These are phyloP conservation scores for Oryza rufipogon DNA, from an alignment of 176 grass and related monocot genomes.

Conservation along the genomic window DNA sequence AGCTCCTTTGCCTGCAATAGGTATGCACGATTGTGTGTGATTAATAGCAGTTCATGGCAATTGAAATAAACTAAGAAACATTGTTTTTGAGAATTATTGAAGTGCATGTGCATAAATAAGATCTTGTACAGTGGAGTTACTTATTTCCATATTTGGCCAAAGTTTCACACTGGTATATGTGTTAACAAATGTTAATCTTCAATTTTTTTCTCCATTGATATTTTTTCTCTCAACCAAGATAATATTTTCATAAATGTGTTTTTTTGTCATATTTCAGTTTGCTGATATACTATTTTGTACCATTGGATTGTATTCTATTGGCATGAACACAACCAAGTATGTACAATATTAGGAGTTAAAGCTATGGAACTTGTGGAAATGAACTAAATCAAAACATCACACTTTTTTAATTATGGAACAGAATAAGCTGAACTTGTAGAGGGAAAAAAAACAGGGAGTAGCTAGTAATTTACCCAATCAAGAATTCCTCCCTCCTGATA, in stretches of 20 bases:
- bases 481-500: too few relatives aligned
- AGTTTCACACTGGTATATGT: neutral
- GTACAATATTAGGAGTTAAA: neutral
- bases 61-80: neutral
- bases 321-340: neutral
- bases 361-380: neutral
- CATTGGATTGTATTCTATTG: neutral
- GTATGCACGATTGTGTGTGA: too few relatives aligned
- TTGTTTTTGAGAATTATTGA: neutral
- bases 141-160: neutral
- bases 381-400: neutral
- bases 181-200: neutral
- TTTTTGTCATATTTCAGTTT: neutral
- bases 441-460: neutral
- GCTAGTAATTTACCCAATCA: too few relatives aligned
- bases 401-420: neutral
- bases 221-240: neutral
- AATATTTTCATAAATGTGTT: too few relatives aligned
- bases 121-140: neutral
- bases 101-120: neutral
- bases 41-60: too few relatives aligned
- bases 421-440: neutral
- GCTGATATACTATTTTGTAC: neutral
- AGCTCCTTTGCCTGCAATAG: constrained; percentile 65
- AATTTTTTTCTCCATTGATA: neutral